These are phyloP conservation scores for Dictyostelium capitatum DNA, from an alignment of 78 protist species.

Conservation along the genomic window DNA sequence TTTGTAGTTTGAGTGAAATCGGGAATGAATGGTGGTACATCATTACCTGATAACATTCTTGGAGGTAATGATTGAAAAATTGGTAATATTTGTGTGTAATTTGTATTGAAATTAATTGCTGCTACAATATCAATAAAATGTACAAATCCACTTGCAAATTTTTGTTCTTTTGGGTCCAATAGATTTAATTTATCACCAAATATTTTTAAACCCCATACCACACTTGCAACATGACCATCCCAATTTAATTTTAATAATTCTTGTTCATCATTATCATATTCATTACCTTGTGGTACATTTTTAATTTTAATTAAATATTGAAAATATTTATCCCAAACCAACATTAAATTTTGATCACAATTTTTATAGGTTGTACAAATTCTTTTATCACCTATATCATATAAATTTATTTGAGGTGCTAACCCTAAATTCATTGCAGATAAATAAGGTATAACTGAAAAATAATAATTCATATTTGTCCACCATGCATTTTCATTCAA, in stretches of 20 bases:
- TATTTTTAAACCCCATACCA: background rate
- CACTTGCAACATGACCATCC: conserved; percentile 30
- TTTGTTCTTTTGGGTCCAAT: background rate
- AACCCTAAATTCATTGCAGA: conserved; percentile 15
- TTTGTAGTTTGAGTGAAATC: conserved; percentile 21
- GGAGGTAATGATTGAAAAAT: background rate
- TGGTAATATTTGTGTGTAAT: conserved; percentile 3
- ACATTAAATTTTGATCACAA: background rate
- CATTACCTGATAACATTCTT: conserved; percentile 19
- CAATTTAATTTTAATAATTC: conserved; percentile 18
- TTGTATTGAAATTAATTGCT: conserved; percentile 42
- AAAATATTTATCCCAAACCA: conserved; percentile 23
- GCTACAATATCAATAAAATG: conserved; percentile 35
- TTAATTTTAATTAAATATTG: background rate
- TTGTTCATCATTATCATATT: background rate
- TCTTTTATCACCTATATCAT: background rate
- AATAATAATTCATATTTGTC: conserved; percentile 52
- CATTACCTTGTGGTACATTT: background rate
- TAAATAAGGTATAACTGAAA: conserved; percentile 41
- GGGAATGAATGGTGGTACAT: conserved; percentile 43
- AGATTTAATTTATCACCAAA: background rate
- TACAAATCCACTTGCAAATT: conserved; percentile 39
- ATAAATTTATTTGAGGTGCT: conserved; percentile 14
- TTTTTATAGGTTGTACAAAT: background rate
- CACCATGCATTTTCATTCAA: conserved; percentile 33